Percentiles rank a stretch among this genome's conserved stretches.
These are phyloP conservation scores for Fusarium redolens DNA, from an alignment of 2,329 filamentous ascomycete species.

Conservation along the genomic window DNA sequence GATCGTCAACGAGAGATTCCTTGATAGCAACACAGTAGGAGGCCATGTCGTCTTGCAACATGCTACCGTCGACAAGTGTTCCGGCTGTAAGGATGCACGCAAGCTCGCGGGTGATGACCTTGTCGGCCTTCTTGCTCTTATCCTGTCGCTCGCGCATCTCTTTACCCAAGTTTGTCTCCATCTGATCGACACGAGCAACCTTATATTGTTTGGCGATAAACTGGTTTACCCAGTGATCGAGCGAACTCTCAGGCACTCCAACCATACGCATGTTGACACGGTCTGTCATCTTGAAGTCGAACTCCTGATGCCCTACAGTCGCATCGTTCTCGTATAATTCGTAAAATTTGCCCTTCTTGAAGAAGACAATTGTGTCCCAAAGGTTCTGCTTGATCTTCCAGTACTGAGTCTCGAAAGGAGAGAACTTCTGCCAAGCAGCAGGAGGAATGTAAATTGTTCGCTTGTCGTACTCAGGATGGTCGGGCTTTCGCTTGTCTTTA, in stretches of 20 bases:
- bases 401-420: conserved; percentile 96
- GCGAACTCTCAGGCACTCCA: conserved; percentile 91
- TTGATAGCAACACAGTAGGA: conserved; percentile 98
- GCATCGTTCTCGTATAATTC: conserved; percentile 98
- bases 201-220: conserved; percentile 99
- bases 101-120: conserved; percentile 91
- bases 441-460: conserved; percentile 92
- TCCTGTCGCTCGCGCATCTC: conserved; percentile 96
- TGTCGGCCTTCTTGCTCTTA: conserved; percentile 80
- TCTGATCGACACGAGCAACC: conserved; percentile 95
- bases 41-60: conserved; percentile 98
- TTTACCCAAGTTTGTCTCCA: conserved; percentile 94
- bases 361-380: conserved; percentile 98
- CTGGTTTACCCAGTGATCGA: conserved; percentile 98
- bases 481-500: conserved; percentile 81
- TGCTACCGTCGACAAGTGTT: conserved; percentile 92
- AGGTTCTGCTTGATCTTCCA: conserved; percentile 99
- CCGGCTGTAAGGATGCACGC: conserved; percentile 91
- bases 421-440: conserved; percentile 82
- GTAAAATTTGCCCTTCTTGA: conserved; percentile 99
- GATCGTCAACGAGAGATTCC: conserved; percentile 76
- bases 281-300: conserved; percentile 97
- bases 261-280: conserved; percentile 99
- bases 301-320: conserved; percentile 93
- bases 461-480: conserved; percentile 90